phyloP scores from a whole-genome alignment of 306 rosid genomes.

The Mimosa bimucronata region DNA sequence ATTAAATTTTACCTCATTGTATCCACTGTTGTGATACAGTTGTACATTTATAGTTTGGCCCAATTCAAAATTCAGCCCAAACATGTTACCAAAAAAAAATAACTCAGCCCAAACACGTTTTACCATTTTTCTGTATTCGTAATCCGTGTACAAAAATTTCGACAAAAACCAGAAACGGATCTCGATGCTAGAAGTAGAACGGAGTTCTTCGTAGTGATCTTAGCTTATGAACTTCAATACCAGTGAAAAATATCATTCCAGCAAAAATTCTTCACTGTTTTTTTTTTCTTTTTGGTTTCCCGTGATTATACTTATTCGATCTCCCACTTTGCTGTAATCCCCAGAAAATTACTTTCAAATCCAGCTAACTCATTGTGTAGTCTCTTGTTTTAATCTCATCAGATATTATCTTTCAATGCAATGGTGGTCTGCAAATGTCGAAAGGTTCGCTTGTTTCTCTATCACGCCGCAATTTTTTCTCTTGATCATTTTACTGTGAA shows the following conservation, averaged over 20 bases:
- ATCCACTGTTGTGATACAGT: too few species aligned
- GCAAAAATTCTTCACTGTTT: neutral
- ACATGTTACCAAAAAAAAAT: too few species aligned
- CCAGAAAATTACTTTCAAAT: constrained; percentile 25
- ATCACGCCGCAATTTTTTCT: neutral
- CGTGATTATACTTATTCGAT: constrained; percentile 20
- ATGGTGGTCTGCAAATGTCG: constrained; percentile 99
- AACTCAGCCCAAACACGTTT: neutral
- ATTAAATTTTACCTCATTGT: too few species aligned
- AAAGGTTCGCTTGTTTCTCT: constrained; percentile 59
- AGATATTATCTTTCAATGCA: constrained; percentile 55
- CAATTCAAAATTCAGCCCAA: neutral
- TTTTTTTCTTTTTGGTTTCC: neutral
- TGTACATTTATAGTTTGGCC: neutral
- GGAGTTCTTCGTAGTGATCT: constrained; percentile 41
- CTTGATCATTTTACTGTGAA: neutral
- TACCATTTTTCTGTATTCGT: neutral
- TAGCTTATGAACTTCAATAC: constrained; percentile 17
- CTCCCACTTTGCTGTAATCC: constrained; percentile 34
- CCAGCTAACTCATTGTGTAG: constrained; percentile 22
- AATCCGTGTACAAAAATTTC: neutral
- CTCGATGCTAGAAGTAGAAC: neutral
- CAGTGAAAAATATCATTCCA: neutral
- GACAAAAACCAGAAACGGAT: neutral
- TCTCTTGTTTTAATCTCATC: constrained; percentile 14